phyloP scores from a whole-genome alignment of 352 stramenopile species.

The Albugo laibachii region DNA sequence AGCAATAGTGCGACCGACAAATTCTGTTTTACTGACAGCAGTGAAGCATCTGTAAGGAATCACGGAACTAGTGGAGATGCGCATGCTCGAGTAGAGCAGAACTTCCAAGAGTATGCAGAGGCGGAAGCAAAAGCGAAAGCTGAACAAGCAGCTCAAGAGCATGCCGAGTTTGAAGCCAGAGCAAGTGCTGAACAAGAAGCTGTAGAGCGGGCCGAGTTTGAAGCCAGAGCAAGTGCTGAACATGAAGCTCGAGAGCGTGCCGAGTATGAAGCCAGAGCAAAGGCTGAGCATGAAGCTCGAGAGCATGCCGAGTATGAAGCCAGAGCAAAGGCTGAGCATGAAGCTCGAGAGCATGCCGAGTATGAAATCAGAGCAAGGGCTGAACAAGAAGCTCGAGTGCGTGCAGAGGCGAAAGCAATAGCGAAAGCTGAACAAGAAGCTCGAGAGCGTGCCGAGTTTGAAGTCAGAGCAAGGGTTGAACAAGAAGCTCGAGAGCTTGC shows the following conservation, averaged over 20 bases:
- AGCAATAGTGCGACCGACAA: neutral
- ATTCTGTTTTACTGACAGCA: neutral
- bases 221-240: neutral
- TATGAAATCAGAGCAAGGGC: neutral
- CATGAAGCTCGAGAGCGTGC: slow-evolving; percentile 11
- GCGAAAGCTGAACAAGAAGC: neutral
- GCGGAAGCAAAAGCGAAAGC: neutral
- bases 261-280: neutral
- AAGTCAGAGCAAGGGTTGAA: slow-evolving; percentile 4
- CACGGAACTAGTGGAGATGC: neutral
- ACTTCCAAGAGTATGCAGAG: neutral
- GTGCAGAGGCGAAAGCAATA: neutral
- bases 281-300: neutral
- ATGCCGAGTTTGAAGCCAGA: slow-evolving; percentile 3
- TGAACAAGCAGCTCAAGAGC: slow-evolving; percentile 1
- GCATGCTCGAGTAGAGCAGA: neutral
- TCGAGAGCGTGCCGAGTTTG: slow-evolving; percentile 5
- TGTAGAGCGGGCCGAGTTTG: neutral
- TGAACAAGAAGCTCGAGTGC: neutral
- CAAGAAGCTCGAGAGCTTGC: slow-evolving; percentile 1
- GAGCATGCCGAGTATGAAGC: neutral
- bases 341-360: neutral
- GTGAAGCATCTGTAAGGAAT: neutral
- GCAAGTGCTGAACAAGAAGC: slow-evolving; percentile 6
- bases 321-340: neutral